Evolutionary conservation across 192 early-diverging fungal genomes (phyloP).

Genomic region (Podila epicladia): DNA sequence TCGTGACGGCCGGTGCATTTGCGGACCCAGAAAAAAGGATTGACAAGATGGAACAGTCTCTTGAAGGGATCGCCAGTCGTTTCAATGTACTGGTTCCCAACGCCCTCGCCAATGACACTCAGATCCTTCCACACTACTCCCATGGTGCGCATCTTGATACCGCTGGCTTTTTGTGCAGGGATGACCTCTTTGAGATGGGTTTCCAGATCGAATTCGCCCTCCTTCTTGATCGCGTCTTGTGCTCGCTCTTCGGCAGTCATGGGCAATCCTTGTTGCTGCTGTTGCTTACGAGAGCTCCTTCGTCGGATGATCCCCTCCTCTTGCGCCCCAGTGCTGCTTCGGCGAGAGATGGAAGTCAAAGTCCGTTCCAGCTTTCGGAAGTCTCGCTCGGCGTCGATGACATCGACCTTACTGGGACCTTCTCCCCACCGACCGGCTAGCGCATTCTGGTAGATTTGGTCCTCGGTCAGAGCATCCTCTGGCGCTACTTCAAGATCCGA

Average conservation of each 20-base stretch:
- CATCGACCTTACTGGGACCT: constrained; percentile 42
- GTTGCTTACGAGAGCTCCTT: constrained; percentile 7
- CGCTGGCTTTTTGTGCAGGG: constrained; percentile 23
- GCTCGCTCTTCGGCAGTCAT: constrained; percentile 1
- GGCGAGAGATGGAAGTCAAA: constrained; percentile 16
- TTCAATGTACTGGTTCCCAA: constrained; percentile 24
- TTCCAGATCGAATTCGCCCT: constrained; percentile 37
- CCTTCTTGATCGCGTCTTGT: constrained; percentile 17
- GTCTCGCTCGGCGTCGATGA: constrained; percentile 33
- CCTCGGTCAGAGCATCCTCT: constrained; percentile 9
- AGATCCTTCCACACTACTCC: constrained; percentile 56
- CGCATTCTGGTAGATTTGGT: constrained; percentile 28
- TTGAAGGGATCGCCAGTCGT: constrained; percentile 40
- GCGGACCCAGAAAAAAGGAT: constrained; percentile 45
- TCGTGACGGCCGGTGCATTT: constrained; percentile 10
- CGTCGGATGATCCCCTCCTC: constrained; percentile 6
- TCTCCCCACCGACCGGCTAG: constrained; percentile 44
- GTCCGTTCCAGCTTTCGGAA: constrained; percentile 39
- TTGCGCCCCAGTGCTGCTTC: not conserved
- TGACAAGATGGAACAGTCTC: constrained; percentile 19
- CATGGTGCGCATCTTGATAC: constrained; percentile 55
- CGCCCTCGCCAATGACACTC: constrained; percentile 45
- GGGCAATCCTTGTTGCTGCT: not conserved
- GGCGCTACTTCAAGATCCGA: not conserved
- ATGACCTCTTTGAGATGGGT: constrained; percentile 50